phyloP scores from a whole-genome alignment of 2,329 filamentous ascomycete genomes.

The Stemphylium vesicarium region DNA sequence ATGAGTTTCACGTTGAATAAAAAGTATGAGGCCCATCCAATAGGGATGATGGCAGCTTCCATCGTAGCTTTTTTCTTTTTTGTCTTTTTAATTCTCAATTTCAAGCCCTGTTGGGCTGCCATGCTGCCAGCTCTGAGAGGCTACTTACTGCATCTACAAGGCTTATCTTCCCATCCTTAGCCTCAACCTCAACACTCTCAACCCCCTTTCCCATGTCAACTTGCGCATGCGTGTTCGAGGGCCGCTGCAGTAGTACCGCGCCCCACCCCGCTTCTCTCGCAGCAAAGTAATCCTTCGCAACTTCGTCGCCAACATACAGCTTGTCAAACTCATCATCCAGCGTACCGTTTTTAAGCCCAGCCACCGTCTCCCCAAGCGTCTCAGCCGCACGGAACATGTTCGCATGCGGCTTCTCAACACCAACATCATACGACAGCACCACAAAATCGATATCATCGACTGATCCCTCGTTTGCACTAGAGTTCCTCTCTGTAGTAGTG shows the following conservation, averaged over 20 bases:
- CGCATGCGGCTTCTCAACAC: conserved; percentile 63
- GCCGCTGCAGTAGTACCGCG: conserved; percentile 51
- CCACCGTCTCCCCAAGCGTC: conserved; percentile 48
- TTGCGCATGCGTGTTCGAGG: not conserved
- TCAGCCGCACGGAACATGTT: conserved; percentile 64
- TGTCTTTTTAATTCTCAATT: too few species aligned
- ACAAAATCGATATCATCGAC: conserved; percentile 60
- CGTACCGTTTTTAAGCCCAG: conserved; percentile 14
- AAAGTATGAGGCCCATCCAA: too few species aligned
- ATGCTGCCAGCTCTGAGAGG: not conserved
- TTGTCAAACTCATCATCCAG: conserved; percentile 43
- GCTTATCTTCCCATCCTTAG: not conserved
- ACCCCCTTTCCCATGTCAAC: not conserved
- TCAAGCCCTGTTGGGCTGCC: not conserved
- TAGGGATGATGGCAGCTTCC: too few species aligned
- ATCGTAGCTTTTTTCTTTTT: too few species aligned
- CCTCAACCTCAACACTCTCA: not conserved
- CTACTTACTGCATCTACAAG: not conserved
- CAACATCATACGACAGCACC: conserved; percentile 69
- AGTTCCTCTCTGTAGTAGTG: conserved; percentile 13
- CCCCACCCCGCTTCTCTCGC: conserved; percentile 58
- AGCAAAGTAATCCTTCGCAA: conserved; percentile 59
- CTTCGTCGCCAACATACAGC: conserved; percentile 63
- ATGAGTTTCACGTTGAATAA: too few species aligned
- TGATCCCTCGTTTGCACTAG: conserved; percentile 26